A percentile compares a stretch with the other conserved stretches of the same genome.
These are phyloP conservation scores for Phytopythium cucurbitacearum DNA, from an alignment of 352 stramenopile genomes.

Conservation along the genomic window DNA sequence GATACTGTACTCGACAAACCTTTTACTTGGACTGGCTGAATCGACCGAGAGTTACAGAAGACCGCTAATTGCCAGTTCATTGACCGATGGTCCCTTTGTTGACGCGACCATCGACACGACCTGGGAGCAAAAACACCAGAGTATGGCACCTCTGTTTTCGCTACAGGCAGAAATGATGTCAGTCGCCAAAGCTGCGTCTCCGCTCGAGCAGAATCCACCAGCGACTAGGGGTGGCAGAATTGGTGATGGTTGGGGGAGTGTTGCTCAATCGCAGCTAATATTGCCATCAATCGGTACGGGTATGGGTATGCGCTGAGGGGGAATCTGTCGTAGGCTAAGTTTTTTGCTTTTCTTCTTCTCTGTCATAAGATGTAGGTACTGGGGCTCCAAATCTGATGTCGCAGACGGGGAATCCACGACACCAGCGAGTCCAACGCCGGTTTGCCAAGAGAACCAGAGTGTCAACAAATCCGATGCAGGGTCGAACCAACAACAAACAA, in stretches of 20 bases:
- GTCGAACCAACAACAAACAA: conserved; percentile 13
- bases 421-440: neutral
- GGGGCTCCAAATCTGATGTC: no score
- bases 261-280: conserved; percentile 48
- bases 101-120: conserved; percentile 57
- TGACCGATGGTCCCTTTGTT: conserved; percentile 40
- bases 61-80: conserved; percentile 44
- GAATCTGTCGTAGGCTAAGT: no score
- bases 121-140: conserved; percentile 63
- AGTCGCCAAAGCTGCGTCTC: no score
- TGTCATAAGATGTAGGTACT: no score
- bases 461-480: neutral
- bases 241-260: conserved; percentile 1
- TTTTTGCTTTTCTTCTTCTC: no score
- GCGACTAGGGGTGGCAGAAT: conserved; percentile 4
- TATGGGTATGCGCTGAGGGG: neutral
- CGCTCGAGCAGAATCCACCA: conserved; percentile 2
- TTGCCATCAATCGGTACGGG: conserved; percentile 14
- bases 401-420: neutral
- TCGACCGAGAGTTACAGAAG: conserved; percentile 20
- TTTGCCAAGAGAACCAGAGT: no score
- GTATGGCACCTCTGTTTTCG: conserved; percentile 75
- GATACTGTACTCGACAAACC: conserved; percentile 63
- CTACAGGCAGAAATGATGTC: conserved; percentile 38
- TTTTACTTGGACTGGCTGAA: conserved; percentile 38